Percentiles rank a stretch among this genome's conserved stretches.
phyloP scores from a whole-genome alignment of 768 basidiomycete species.

The Agaricus subrufescens region DNA sequence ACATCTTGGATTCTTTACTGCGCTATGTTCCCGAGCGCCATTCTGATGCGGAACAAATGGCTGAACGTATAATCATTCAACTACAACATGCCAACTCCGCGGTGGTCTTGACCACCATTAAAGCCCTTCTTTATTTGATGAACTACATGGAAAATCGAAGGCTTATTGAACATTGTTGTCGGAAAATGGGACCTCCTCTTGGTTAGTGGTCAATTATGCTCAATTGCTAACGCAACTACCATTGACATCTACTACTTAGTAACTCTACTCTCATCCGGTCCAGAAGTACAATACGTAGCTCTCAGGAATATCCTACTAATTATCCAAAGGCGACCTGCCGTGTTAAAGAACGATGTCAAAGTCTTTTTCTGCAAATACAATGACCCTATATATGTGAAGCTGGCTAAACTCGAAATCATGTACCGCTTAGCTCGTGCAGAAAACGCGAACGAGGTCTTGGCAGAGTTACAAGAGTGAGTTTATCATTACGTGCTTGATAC shows the following conservation, averaged over 20 bases:
- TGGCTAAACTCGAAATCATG: conserved; percentile 98
- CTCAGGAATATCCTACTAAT: conserved; percentile 95
- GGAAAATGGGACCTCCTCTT: conserved; percentile 97
- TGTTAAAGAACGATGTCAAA: conserved; percentile 95
- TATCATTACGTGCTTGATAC: neutral
- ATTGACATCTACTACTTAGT: conserved; percentile 42
- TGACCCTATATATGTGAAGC: conserved; percentile 97
- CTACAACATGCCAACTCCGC: conserved; percentile 98
- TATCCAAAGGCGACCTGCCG: conserved; percentile 88
- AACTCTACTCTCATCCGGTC: conserved; percentile 91
- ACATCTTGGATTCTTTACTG: conserved; percentile 90
- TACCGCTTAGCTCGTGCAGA: conserved; percentile 94
- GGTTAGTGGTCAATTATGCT: conserved; percentile 40
- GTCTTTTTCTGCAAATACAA: conserved; percentile 99
- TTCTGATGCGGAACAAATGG: conserved; percentile 88
- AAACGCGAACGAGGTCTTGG: conserved; percentile 88
- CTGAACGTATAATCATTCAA: conserved; percentile 91
- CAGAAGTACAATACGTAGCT: conserved; percentile 98
- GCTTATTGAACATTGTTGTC: conserved; percentile 85
- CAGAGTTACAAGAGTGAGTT: conserved; percentile 89
- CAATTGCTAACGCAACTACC: neutral
- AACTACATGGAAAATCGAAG: conserved; percentile 95
- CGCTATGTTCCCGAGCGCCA: conserved; percentile 90
- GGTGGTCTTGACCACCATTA: conserved; percentile 98
- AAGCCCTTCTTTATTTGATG: conserved; percentile 93